Conservation (phyloP, 2,329 filamentous ascomycete genomes). For the Colletotrichum coccodes region DNA sequence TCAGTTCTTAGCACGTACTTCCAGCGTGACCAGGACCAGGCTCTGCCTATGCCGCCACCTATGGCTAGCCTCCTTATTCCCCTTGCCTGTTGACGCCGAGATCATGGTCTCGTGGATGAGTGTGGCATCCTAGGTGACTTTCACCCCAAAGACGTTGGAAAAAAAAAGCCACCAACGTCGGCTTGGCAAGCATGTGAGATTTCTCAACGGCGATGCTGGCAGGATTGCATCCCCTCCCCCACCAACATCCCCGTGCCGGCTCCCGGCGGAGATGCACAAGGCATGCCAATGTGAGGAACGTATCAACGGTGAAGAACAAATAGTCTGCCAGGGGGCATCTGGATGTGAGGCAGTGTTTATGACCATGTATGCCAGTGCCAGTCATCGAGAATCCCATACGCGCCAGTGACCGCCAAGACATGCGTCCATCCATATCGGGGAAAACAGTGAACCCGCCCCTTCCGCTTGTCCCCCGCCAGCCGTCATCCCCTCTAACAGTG, state of each 20-base stretch:
- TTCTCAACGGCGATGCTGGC: background rate
- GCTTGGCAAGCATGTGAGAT: constrained; percentile 25
- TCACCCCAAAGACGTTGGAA: background rate
- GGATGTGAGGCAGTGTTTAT: background rate
- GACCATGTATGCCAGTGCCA: background rate
- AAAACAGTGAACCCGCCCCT: background rate
- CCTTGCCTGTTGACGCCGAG: constrained; percentile 1
- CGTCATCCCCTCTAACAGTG: background rate
- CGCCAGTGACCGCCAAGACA: background rate
- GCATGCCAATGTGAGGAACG: background rate
- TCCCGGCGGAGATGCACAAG: background rate
- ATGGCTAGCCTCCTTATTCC: background rate
- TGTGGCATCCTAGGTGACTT: background rate
- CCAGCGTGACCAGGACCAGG: background rate
- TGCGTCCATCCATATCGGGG: background rate
- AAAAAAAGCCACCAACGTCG: background rate
- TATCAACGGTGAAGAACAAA: background rate
- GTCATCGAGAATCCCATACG: background rate
- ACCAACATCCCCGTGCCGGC: background rate
- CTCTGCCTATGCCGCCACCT: background rate
- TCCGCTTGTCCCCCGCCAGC: constrained; percentile 1
- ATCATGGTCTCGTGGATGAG: background rate
- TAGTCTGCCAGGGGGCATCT: background rate
- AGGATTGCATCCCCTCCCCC: background rate
- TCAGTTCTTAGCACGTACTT: background rate